Evolutionary conservation across 192 early-diverging fungal genomes (phyloP).

Genomic region (Podochytrium sp.): DNA sequence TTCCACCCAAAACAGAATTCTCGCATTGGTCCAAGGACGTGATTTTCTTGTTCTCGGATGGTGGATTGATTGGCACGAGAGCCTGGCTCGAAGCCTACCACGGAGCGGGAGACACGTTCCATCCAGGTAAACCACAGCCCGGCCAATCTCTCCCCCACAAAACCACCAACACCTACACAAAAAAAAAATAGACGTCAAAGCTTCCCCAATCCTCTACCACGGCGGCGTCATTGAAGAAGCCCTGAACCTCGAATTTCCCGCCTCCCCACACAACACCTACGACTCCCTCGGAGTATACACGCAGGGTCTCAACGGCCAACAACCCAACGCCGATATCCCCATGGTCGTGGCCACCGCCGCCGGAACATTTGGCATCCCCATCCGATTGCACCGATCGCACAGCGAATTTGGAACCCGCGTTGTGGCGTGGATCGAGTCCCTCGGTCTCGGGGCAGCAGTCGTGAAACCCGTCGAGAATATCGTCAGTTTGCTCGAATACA

Average conservation of each 20-base stretch:
- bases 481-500: slow-evolving; percentile 42
- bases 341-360: slow-evolving; percentile 72
- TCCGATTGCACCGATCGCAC: slow-evolving; percentile 55
- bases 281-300: slow-evolving; percentile 63
- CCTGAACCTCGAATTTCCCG: slow-evolving; percentile 80
- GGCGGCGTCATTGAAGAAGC: slow-evolving; percentile 85
- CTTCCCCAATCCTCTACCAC: slow-evolving; percentile 15
- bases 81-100: slow-evolving; percentile 92
- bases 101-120: slow-evolving; percentile 47
- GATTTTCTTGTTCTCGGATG: slow-evolving; percentile 84
- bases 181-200: slow-evolving; percentile 2
- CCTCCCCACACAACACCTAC: slow-evolving; percentile 63
- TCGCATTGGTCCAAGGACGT: slow-evolving; percentile 94
- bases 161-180: neutral
- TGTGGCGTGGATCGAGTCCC: neutral
- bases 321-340: slow-evolving; percentile 90
- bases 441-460: slow-evolving; percentile 32
- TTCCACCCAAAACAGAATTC: slow-evolving; percentile 32
- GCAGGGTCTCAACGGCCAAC: slow-evolving; percentile 84
- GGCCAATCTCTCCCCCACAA: too few relatives aligned
- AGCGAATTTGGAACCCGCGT: neutral
- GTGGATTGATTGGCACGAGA: slow-evolving; percentile 73
- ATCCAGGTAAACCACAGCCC: slow-evolving; percentile 18
- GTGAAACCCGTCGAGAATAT: slow-evolving; percentile 15
- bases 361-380: slow-evolving; percentile 53